These are phyloP conservation scores for Nicotiana tomentosiformis DNA, from an alignment of 257 asterid species.

Conservation along the genomic window DNA sequence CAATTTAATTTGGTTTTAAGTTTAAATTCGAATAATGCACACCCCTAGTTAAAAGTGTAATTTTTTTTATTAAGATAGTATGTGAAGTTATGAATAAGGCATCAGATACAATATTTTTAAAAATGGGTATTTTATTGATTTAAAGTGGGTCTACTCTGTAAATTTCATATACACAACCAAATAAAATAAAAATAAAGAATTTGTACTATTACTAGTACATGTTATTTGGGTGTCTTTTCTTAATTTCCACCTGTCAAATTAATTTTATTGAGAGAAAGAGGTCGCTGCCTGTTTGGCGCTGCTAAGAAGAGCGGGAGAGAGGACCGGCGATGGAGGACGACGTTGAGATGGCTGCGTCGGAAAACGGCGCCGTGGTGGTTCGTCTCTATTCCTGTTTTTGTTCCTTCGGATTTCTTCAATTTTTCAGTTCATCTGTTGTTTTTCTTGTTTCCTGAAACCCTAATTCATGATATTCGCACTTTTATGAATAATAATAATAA, in stretches of 20 bases:
- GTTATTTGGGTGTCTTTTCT: neutral
- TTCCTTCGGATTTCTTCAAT: neutral
- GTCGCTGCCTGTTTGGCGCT: neutral
- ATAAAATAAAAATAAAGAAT: neutral
- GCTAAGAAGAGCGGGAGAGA: neutral
- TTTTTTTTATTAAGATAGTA: no score
- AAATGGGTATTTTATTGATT: no score
- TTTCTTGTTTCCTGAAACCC: neutral
- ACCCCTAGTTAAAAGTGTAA: no score
- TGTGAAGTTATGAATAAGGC: no score
- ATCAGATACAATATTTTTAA: no score
- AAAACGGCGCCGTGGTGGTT: neutral
- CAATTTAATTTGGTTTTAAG: no score
- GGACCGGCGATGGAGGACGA: neutral
- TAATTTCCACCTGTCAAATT: neutral
- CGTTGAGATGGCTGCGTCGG: conserved; percentile 3
- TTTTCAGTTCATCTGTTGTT: neutral
- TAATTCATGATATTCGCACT: neutral
- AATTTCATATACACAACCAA: no score
- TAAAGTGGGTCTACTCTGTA: no score
- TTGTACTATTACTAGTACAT: neutral
- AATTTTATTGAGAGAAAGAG: neutral
- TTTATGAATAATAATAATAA: neutral
- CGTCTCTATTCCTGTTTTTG: neutral
- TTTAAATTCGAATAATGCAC: no score